Conservation (phyloP, 495 filamentous ascomycete species). For the Letharia columbiana region DNA sequence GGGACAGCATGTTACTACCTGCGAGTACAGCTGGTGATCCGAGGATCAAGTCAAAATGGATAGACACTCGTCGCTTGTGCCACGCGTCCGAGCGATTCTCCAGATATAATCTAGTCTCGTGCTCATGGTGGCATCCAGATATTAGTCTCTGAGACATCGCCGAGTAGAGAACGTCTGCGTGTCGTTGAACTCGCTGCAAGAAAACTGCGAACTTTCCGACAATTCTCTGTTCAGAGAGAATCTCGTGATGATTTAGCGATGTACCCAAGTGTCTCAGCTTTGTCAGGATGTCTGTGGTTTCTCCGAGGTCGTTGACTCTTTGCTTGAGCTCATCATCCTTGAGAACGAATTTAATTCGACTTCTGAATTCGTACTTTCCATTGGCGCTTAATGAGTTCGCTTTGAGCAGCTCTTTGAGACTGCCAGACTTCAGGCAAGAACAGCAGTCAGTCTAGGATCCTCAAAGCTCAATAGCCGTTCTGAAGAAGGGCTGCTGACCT, state of each 20-base stretch:
- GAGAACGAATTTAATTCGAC: slow-evolving; percentile 7
- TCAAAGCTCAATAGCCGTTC: no score
- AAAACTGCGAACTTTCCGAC: not conserved
- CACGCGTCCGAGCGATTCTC: slow-evolving; percentile 6
- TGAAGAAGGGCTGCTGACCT: not conserved
- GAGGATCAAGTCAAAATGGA: not conserved
- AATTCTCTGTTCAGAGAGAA: not conserved
- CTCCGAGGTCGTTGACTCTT: not conserved
- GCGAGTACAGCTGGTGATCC: not conserved
- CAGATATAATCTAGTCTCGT: slow-evolving; percentile 6
- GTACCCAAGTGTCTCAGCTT: slow-evolving; percentile 1
- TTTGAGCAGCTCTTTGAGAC: not conserved
- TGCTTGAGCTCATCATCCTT: slow-evolving; percentile 7
- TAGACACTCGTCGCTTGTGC: not conserved
- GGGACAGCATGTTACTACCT: not conserved
- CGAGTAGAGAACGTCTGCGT: not conserved
- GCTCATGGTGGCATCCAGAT: slow-evolving; percentile 8
- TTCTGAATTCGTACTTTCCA: not conserved
- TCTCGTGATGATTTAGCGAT: not conserved
- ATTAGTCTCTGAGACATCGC: not conserved
- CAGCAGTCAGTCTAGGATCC: no score
- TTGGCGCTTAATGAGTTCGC: not conserved
- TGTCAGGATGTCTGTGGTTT: not conserved
- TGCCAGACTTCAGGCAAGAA: slow-evolving; percentile 1
- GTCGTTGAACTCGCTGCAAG: slow-evolving; percentile 1